These are phyloP conservation scores for Decorospora gaudefroyi DNA, from an alignment of 2,329 filamentous ascomycete genomes.

Conservation along the genomic window DNA sequence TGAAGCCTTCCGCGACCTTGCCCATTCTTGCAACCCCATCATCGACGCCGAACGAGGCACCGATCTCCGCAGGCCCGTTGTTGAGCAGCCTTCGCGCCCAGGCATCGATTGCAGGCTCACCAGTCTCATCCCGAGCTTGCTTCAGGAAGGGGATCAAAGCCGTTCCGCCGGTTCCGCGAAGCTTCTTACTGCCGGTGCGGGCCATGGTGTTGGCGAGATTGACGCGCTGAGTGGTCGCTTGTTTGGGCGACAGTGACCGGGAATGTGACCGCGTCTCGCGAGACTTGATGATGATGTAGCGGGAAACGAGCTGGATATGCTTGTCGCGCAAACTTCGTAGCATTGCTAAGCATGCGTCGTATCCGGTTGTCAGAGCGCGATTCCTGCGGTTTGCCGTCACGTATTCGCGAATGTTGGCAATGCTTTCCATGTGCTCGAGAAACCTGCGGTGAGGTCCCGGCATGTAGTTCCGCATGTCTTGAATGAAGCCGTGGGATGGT, in stretches of 20 bases:
- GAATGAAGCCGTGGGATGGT: slow-evolving; percentile 83
- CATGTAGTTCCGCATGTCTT: slow-evolving; percentile 98
- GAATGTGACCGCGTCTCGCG: slow-evolving; percentile 70
- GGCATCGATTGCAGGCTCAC: slow-evolving; percentile 79
- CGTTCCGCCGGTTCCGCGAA: slow-evolving; percentile 91
- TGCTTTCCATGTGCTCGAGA: slow-evolving; percentile 73
- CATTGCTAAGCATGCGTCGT: slow-evolving; percentile 86
- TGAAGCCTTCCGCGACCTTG: slow-evolving; percentile 58
- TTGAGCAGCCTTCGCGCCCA: slow-evolving; percentile 65
- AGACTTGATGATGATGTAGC: slow-evolving; percentile 91
- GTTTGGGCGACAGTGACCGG: slow-evolving; percentile 62
- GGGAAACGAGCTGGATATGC: slow-evolving; percentile 93
- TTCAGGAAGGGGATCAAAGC: slow-evolving; percentile 94
- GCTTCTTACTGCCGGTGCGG: slow-evolving; percentile 56
- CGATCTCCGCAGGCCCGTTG: slow-evolving; percentile 52
- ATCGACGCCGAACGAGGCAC: slow-evolving; percentile 13
- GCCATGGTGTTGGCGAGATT: slow-evolving; percentile 62
- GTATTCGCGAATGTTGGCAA: slow-evolving; percentile 86
- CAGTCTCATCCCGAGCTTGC: slow-evolving; percentile 94
- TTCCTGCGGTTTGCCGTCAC: slow-evolving; percentile 68
- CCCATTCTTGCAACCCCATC: slow-evolving; percentile 53
- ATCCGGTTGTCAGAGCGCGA: slow-evolving; percentile 73
- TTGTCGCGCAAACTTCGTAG: slow-evolving; percentile 82
- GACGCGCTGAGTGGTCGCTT: slow-evolving; percentile 47
- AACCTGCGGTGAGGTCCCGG: slow-evolving; percentile 90